Evolutionary conservation across 345 rosid genomes (phyloP).

Genomic region (Alliaria petiolata): DNA sequence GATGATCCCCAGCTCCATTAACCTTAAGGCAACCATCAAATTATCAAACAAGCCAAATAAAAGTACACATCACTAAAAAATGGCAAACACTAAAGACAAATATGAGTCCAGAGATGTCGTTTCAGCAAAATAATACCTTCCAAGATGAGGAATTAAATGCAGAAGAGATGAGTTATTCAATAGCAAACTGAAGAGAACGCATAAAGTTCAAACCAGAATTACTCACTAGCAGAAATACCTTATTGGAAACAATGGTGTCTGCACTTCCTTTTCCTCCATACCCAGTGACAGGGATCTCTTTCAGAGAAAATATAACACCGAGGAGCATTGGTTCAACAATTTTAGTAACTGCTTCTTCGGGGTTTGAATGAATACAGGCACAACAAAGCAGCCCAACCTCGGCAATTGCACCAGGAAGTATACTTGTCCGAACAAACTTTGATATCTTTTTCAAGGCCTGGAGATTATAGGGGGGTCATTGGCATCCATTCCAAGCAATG

Average conservation of each 20-base stretch:
- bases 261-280: constrained; percentile 73
- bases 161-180: constrained; percentile 36
- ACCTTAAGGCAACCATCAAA: constrained; percentile 44
- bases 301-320: constrained; percentile 74
- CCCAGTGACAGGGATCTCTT: constrained; percentile 86
- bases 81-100: background rate
- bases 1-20: constrained; percentile 93
- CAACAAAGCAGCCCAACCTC: constrained; percentile 99
- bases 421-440: constrained; percentile 83
- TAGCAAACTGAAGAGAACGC: constrained; percentile 18
- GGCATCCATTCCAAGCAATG: constrained; percentile 98
- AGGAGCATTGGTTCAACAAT: constrained; percentile 85
- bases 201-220: constrained; percentile 18
- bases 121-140: constrained; percentile 59
- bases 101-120: constrained; percentile 1
- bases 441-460: constrained; percentile 97
- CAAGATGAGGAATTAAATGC: constrained; percentile 94
- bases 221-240: constrained; percentile 47
- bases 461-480: constrained; percentile 76
- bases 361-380: constrained; percentile 94
- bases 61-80: constrained; percentile 8
- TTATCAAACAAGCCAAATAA: constrained; percentile 4
- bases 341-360: constrained; percentile 80
- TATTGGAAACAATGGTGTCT: constrained; percentile 47
- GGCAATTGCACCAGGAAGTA: constrained; percentile 99